A percentile compares a stretch with the other conserved stretches of the same genome.
Evolutionary conservation across 23 red algal genomes (phyloP).

Genomic region (Agarophyton chilense): DNA sequence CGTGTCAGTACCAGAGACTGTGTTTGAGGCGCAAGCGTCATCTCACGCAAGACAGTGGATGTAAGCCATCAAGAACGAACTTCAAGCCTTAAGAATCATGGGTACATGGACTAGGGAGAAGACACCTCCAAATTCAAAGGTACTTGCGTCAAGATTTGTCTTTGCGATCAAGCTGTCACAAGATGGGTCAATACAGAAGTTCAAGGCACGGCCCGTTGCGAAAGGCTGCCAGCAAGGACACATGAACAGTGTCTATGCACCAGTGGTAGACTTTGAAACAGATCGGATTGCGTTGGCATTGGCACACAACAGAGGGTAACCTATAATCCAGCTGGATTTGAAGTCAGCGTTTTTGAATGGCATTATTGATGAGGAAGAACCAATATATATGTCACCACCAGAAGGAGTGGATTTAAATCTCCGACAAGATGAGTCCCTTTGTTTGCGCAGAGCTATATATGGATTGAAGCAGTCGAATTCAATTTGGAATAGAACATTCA

Average conservation of each 20-base stretch:
- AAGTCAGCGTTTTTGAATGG: not conserved
- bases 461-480: too few relatives aligned
- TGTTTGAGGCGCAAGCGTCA: not conserved
- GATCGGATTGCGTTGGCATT: not conserved
- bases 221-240: not conserved
- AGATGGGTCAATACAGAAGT: not conserved
- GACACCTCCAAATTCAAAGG: not conserved
- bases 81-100: not conserved
- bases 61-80: not conserved
- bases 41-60: not conserved
- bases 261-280: not conserved
- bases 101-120: not conserved
- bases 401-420: not conserved
- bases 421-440: too few relatives aligned
- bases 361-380: not conserved
- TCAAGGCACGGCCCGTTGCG: not conserved
- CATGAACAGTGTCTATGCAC: not conserved
- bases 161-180: not conserved
- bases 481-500: too few relatives aligned
- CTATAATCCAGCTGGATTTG: not conserved
- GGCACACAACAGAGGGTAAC: not conserved
- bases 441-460: too few relatives aligned
- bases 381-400: not conserved
- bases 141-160: not conserved
- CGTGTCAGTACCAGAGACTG: not conserved